Conservation (phyloP, 2,329 filamentous ascomycete genomes). For the Xylaria polymorpha region DNA sequence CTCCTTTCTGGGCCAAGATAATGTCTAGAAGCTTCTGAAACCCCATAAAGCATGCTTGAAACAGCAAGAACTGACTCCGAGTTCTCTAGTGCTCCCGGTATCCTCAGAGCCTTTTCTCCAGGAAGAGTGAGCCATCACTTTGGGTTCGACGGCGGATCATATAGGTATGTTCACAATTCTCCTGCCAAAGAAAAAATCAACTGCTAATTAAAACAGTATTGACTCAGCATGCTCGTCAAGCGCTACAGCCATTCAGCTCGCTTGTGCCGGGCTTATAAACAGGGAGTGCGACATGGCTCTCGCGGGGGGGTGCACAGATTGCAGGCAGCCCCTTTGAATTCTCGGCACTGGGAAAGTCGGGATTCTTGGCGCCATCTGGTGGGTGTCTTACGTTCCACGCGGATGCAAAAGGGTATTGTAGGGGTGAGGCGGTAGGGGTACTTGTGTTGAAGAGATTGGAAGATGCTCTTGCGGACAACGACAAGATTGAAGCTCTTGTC, state of each 20-base stretch:
- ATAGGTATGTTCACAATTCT: conserved; percentile 28
- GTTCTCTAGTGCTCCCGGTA: conserved; percentile 16
- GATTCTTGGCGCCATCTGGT: conserved; percentile 42
- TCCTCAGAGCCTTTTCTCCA: conserved; percentile 38
- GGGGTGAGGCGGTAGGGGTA: conserved; percentile 42
- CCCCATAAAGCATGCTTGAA: too few relatives aligned
- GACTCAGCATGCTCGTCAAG: conserved; percentile 53
- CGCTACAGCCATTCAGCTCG: conserved; percentile 51
- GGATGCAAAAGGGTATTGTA: conserved; percentile 59
- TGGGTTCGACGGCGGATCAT: conserved; percentile 48
- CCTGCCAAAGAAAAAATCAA: neutral
- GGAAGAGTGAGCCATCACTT: conserved; percentile 49
- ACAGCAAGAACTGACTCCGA: too few relatives aligned
- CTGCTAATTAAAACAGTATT: conserved; percentile 26
- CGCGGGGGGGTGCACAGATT: conserved; percentile 38
- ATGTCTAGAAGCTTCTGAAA: too few relatives aligned
- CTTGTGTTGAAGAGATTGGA: conserved; percentile 47
- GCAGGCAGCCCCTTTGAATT: conserved; percentile 33
- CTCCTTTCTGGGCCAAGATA: too few relatives aligned
- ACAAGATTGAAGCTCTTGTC: conserved; percentile 53
- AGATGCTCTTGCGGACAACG: conserved; percentile 58
- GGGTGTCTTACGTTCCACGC: conserved; percentile 51
- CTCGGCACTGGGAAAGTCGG: conserved; percentile 36
- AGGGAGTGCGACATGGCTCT: conserved; percentile 46
- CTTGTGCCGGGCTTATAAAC: conserved; percentile 45